A percentile compares a stretch with the other conserved stretches of the same genome.
phyloP scores from a whole-genome alignment of 352 stramenopile species.

The Globisporangium sylvaticum region DNA sequence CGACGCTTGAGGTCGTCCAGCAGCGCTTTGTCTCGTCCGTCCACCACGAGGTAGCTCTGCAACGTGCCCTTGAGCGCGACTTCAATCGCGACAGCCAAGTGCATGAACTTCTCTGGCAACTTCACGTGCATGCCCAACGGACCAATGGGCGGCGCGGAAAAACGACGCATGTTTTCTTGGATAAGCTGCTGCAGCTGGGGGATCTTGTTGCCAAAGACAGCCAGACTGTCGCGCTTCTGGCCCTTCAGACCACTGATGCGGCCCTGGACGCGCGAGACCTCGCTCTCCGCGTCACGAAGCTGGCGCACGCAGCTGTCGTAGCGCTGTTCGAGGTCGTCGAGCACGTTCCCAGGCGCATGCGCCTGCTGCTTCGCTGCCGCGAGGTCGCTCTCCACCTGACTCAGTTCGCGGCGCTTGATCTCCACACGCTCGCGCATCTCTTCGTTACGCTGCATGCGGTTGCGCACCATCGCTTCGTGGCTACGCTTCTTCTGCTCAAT shows the following conservation, averaged over 20 bases:
- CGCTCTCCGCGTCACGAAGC: conserved; percentile 50
- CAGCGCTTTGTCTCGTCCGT: conserved; percentile 70
- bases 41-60: conserved; percentile 74
- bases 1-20: conserved; percentile 72
- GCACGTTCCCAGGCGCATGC: conserved; percentile 22
- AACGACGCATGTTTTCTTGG: conserved; percentile 60
- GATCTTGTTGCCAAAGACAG: conserved; percentile 65
- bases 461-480: conserved; percentile 56
- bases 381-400: conserved; percentile 35
- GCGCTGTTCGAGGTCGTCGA: conserved; percentile 59
- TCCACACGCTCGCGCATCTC: conserved; percentile 56
- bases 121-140: conserved; percentile 72
- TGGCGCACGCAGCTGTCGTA: conserved; percentile 53
- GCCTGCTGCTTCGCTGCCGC: conserved; percentile 29
- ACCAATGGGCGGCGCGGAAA: conserved; percentile 62
- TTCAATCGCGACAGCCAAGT: conserved; percentile 70
- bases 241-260: conserved; percentile 42
- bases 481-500: conserved; percentile 48
- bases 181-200: conserved; percentile 75
- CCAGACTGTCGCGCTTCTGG: conserved; percentile 58
- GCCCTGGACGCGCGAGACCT: conserved; percentile 38
- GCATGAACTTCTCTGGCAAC: conserved; percentile 59
- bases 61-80: conserved; percentile 68
- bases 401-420: conserved; percentile 41
- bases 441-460: conserved; percentile 52